Evolutionary conservation across 352 stramenopile species (phyloP).

Genomic region (Pythium oligandrum): DNA sequence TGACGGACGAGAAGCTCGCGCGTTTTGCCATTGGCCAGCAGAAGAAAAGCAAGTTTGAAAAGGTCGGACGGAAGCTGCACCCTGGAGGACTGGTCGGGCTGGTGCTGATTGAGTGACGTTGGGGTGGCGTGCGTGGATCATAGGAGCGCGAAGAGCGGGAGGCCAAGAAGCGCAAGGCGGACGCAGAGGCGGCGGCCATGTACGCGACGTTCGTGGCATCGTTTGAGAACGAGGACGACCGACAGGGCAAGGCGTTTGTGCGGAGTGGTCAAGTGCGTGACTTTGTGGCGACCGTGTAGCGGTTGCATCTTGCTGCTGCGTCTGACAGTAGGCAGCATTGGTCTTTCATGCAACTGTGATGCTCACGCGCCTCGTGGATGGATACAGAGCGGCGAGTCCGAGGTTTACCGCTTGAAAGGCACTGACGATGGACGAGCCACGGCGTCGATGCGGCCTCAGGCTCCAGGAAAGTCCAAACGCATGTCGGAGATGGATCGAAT

Average conservation of each 20-base stretch:
- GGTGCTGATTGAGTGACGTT: neutral
- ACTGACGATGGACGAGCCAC: neutral
- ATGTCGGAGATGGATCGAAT: constrained; percentile 65
- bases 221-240: constrained; percentile 73
- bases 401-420: constrained; percentile 14
- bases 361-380: too few species aligned
- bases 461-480: too few species aligned
- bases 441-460: too few species aligned
- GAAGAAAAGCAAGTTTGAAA: constrained; percentile 87
- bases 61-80: constrained; percentile 15
- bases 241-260: constrained; percentile 62
- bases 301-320: too few species aligned
- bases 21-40: constrained; percentile 72
- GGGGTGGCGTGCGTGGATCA: neutral
- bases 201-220: constrained; percentile 89
- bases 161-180: constrained; percentile 75
- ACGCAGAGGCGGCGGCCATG: constrained; percentile 83
- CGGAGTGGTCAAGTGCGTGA: constrained; percentile 18
- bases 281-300: too few species aligned
- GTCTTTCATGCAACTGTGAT: too few species aligned
- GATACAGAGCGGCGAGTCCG: neutral
- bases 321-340: too few species aligned
- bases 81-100: too few species aligned
- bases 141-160: constrained; percentile 78
- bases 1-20: constrained; percentile 79